These are phyloP conservation scores for Emergomyces africanus DNA, from an alignment of 2,329 filamentous ascomycete species.

Conservation along the genomic window DNA sequence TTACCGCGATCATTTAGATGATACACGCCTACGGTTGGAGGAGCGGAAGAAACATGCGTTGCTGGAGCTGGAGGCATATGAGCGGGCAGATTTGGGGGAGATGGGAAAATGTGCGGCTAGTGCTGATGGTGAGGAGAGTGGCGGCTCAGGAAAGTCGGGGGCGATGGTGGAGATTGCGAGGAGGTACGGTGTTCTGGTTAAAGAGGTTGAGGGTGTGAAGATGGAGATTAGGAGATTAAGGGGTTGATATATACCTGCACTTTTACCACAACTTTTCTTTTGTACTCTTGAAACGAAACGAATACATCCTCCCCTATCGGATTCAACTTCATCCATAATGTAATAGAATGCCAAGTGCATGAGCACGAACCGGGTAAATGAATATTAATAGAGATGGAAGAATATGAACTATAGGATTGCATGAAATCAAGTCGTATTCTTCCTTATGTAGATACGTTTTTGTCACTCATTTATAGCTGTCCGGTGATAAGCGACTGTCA, in stretches of 20 bases:
- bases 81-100: conserved; percentile 14
- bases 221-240: conserved; percentile 23
- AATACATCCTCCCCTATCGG: too few relatives aligned
- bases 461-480: too few relatives aligned
- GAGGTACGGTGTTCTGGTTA: conserved; percentile 25
- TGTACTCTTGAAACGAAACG: neutral
- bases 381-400: too few relatives aligned
- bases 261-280: too few relatives aligned
- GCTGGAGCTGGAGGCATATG: conserved; percentile 24
- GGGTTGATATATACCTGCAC: conserved; percentile 6
- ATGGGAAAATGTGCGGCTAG: neutral
- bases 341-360: too few relatives aligned
- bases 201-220: conserved; percentile 25
- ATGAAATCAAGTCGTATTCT: too few relatives aligned
- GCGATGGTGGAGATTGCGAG: conserved; percentile 26
- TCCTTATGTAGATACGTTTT: too few relatives aligned
- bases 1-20: conserved; percentile 22
- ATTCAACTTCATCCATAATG: too few relatives aligned
- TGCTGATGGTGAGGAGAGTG: conserved; percentile 1
- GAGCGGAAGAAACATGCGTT: conserved; percentile 18
- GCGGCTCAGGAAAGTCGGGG: conserved; percentile 10
- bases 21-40: conserved; percentile 19
- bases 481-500: too few relatives aligned
- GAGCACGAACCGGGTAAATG: too few relatives aligned
- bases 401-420: too few relatives aligned